Evolutionary conservation across 2,329 filamentous ascomycete species (phyloP).

Genomic region (Elsinoe necatrix): DNA sequence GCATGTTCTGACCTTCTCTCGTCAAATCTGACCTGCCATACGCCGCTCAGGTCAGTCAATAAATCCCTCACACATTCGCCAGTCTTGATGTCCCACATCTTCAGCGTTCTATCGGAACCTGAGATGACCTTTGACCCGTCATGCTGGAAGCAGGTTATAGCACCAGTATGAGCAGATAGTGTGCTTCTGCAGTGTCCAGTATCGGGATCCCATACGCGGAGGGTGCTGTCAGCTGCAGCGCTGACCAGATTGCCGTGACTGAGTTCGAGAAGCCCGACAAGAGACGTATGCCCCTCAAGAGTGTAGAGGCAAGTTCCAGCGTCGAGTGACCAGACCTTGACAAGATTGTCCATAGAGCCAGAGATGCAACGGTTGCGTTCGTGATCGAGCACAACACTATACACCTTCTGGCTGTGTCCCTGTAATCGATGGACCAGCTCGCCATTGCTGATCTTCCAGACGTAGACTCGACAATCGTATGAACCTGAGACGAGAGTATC

Average conservation of each 20-base stretch:
- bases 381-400: conserved; percentile 90
- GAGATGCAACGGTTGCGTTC: conserved; percentile 92
- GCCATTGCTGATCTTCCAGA: conserved; percentile 96
- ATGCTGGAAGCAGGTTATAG: conserved; percentile 98
- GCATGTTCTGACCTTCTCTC: conserved; percentile 45
- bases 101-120: conserved; percentile 87
- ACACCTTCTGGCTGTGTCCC: conserved; percentile 88
- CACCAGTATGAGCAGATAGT: conserved; percentile 86
- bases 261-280: conserved; percentile 86
- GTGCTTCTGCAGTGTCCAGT: conserved; percentile 83
- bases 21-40: conserved; percentile 99
- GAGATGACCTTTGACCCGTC: conserved; percentile 95
- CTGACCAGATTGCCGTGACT: conserved; percentile 86
- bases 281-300: conserved; percentile 82
- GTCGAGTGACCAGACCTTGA: conserved; percentile 94
- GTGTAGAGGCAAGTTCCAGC: conserved; percentile 80
- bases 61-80: conserved; percentile 90
- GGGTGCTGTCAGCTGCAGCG: conserved; percentile 86
- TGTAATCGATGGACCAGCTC: conserved; percentile 75
- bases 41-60: conserved; percentile 85
- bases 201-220: conserved; percentile 95
- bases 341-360: conserved; percentile 94
- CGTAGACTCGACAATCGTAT: conserved; percentile 88
- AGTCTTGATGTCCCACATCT: conserved; percentile 95
- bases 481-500: conserved; percentile 96